A percentile compares a stretch with the other conserved stretches of the same genome.
phyloP scores from a whole-genome alignment of 441 rosid species.

The Gossypium schwendimanii region DNA sequence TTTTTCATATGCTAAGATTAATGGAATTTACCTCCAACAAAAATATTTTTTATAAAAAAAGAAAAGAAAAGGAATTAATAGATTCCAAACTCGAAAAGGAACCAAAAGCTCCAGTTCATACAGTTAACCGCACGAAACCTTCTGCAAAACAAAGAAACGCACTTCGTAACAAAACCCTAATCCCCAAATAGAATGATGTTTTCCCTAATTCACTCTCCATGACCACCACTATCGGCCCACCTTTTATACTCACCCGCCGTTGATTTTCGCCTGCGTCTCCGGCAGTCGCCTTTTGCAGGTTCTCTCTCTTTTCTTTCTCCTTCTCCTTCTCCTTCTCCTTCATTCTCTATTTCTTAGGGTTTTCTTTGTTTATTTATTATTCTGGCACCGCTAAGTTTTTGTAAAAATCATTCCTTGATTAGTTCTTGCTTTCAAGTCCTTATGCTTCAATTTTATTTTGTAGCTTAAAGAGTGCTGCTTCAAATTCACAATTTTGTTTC shows the following conservation, averaged over 20 bases:
- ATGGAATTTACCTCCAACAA: neutral
- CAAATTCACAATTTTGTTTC: neutral
- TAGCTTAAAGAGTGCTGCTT: neutral
- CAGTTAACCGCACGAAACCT: neutral
- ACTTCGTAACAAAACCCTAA: neutral
- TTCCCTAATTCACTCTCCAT: conserved; percentile 20
- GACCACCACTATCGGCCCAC: neutral
- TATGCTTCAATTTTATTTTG: neutral
- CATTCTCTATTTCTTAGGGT: neutral
- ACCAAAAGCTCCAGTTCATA: neutral
- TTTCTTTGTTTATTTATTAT: neutral
- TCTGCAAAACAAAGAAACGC: neutral
- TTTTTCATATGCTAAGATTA: neutral
- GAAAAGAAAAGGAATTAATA: neutral
- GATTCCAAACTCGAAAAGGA: neutral
- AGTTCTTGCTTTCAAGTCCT: neutral
- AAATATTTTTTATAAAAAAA: neutral
- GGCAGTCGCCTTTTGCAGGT: conserved; percentile 17
- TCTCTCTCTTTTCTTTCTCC: neutral
- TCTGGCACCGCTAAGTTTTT: neutral
- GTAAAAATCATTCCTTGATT: neutral
- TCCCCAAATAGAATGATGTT: neutral
- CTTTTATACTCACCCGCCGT: neutral
- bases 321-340: neutral
- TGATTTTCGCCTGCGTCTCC: conserved; percentile 14